These are phyloP conservation scores for Penicillium tannophilum DNA, from an alignment of 495 filamentous ascomycete species.

Conservation along the genomic window DNA sequence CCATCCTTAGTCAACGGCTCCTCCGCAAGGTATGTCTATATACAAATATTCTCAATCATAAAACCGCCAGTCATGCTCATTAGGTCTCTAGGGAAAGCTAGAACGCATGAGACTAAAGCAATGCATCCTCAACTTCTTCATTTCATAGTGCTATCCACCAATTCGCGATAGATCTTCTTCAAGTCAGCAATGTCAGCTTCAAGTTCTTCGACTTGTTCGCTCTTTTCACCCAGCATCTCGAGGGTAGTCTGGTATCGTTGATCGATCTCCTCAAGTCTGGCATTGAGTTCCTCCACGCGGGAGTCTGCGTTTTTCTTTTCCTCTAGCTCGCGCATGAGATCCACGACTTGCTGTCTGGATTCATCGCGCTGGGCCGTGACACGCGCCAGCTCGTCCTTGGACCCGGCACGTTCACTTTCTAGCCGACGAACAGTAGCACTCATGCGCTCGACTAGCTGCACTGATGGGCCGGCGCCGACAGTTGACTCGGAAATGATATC, in stretches of 20 bases:
- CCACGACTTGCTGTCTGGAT: slow-evolving; percentile 84
- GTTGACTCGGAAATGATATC: slow-evolving; percentile 91
- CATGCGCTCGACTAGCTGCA: slow-evolving; percentile 97
- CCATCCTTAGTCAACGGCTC: no score
- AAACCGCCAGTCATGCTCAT: neutral
- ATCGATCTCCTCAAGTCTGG: slow-evolving; percentile 57
- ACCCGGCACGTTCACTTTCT: slow-evolving; percentile 85
- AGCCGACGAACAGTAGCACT: slow-evolving; percentile 85
- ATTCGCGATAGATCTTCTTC: slow-evolving; percentile 91
- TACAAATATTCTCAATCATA: slow-evolving; percentile 6
- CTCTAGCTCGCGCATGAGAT: slow-evolving; percentile 83
- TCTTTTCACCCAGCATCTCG: slow-evolving; percentile 96
- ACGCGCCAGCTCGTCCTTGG: slow-evolving; percentile 79
- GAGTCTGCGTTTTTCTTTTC: slow-evolving; percentile 60
- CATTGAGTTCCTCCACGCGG: slow-evolving; percentile 65
- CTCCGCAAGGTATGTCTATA: neutral
- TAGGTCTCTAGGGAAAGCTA: neutral
- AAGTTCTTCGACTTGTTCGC: slow-evolving; percentile 89
- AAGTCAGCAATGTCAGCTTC: slow-evolving; percentile 85
- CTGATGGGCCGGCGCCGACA: slow-evolving; percentile 84
- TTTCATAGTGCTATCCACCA: slow-evolving; percentile 82
- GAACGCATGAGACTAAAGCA: neutral
- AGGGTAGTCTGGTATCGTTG: slow-evolving; percentile 84
- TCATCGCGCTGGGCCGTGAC: slow-evolving; percentile 85
- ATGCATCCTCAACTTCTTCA: slow-evolving; percentile 31